These are phyloP conservation scores for Musa acuminata DNA, from an alignment of 176 grass and related monocot genomes.

Conservation along the genomic window DNA sequence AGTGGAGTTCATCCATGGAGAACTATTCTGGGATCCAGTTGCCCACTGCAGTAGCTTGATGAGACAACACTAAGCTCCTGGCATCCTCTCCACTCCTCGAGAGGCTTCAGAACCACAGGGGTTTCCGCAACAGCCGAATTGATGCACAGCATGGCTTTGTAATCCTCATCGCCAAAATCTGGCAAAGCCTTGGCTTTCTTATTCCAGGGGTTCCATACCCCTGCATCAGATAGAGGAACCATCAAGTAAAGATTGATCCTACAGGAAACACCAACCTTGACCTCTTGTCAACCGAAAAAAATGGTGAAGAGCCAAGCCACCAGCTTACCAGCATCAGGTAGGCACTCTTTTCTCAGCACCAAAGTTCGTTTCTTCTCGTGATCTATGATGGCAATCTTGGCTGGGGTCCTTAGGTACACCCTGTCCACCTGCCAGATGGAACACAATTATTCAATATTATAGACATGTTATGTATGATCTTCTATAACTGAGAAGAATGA, in stretches of 20 bases:
- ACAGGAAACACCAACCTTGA: too few relatives aligned
- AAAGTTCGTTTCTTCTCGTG: not conserved
- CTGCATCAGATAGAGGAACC: not conserved
- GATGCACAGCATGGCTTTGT: not conserved
- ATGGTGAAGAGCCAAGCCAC: too few relatives aligned
- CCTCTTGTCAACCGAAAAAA: too few relatives aligned
- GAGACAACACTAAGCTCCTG: not conserved
- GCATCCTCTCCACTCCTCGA: not conserved
- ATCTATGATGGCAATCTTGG: not conserved
- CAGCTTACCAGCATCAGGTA: not conserved
- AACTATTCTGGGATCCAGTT: not conserved
- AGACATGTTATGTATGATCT: too few relatives aligned
- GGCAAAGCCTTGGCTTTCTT: not conserved
- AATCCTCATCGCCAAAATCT: not conserved
- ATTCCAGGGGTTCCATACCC: not conserved
- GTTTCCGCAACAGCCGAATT: not conserved
- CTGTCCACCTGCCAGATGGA: not conserved
- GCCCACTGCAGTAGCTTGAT: not conserved
- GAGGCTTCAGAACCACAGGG: not conserved
- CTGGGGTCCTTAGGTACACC: not conserved
- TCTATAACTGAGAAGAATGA: too few relatives aligned
- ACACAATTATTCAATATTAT: not conserved
- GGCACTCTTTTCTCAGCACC: not conserved
- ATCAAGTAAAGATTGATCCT: too few relatives aligned
- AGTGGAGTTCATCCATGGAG: not conserved